phyloP scores from a whole-genome alignment of 345 rosid genomes.

The Lepidium sativum region DNA sequence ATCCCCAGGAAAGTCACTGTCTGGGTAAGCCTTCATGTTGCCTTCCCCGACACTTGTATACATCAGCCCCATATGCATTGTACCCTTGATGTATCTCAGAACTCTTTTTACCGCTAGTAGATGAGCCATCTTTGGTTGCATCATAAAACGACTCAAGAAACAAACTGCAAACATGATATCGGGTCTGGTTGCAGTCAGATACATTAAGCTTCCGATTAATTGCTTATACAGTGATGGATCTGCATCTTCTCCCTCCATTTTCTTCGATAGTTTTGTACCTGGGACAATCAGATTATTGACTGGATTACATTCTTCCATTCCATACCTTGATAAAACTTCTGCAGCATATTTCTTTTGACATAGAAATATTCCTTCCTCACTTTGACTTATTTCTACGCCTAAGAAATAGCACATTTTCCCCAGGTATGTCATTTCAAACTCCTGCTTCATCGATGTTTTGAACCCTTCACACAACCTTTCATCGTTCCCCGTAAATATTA shows the following conservation, averaged over 20 bases:
- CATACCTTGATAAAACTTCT: background rate
- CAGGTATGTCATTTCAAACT: background rate
- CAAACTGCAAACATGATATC: background rate
- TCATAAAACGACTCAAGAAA: background rate
- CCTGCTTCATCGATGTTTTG: background rate
- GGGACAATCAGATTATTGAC: background rate
- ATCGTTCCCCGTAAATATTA: background rate
- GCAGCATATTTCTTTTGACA: background rate
- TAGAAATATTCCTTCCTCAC: background rate
- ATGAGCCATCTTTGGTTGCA: no score
- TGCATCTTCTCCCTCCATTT: background rate
- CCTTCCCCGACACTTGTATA: no score
- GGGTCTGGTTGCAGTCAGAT: background rate
- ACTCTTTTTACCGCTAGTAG: no score
- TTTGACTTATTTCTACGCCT: background rate
- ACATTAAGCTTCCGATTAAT: background rate
- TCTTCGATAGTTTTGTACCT: background rate
- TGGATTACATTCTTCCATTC: background rate
- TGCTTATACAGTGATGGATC: background rate
- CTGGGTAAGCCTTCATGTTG: no score
- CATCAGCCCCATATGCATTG: no score
- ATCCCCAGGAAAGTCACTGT: no score
- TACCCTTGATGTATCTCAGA: no score
- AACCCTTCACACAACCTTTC: background rate
- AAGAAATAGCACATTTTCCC: background rate